Evolutionary conservation across 2,329 filamentous ascomycete species (phyloP), one percentile per base, ranked within the genome.

Genomic region (Fusarium redolens): DNA sequence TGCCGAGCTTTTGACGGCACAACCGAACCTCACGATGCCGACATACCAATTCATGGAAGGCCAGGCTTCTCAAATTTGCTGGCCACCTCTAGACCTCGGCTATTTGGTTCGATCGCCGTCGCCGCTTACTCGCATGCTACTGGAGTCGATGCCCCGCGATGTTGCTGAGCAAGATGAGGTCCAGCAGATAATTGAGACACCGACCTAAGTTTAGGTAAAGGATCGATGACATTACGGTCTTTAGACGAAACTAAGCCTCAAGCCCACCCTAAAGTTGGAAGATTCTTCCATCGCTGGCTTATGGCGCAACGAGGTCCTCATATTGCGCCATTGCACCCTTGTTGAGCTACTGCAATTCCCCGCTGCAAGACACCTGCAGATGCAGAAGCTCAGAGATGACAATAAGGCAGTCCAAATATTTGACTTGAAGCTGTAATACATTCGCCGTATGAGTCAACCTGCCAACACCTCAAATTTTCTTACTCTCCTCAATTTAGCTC

Each of bases 31-130:
- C 44, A 33, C 64, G 18, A 72, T 75, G 74, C 75, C 74, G 1
- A 77, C 75, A 2, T 77, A 77, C 33, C 75, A 77, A 47, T 77
- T 77, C 56, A 77, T 77, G 75, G 75, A 77, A 31, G 75, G 74
- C 2, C 75, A 77, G 7, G 70, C 75, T 1, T 69, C 75, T 18
- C 75, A 75, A 14, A 77, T 77, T 40, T 77, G 72, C 38, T 77
- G 75, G 75, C 70, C 75, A 9, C 75, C 75, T 35, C 33, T 77
- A 11, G 75, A 77, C 55, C 55, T 77, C 47, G 75, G 75, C 11
- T 77, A 77, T 45, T 69, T 77, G 6, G 72, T 77, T 33, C 68
- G 75, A 18, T 77, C 75, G 4, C 75, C 75, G 7, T 77, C 75
- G 47, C 75, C 75, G 30, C 68, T 77, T 25, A 77, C 75, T 65